Evolutionary conservation across 106 monocot species (phyloP).

Genomic region (Dioscorea zingiberensis): DNA sequence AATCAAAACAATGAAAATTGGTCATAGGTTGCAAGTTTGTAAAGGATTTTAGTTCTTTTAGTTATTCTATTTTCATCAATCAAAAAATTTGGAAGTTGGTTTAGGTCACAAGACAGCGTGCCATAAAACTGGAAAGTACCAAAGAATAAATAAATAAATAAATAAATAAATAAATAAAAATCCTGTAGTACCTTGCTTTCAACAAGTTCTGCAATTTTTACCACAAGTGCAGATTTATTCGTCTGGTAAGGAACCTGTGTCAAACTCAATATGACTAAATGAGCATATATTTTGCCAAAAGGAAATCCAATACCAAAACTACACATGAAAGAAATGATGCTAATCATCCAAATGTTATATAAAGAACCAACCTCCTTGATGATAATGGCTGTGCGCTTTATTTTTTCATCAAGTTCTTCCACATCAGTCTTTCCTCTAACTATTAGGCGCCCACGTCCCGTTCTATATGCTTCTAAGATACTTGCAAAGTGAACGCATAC

Average conservation of each 20-base stretch:
- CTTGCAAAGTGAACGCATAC: conserved; percentile 28
- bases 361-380: conserved; percentile 67
- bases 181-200: conserved; percentile 72
- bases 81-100: no score
- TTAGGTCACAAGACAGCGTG: neutral
- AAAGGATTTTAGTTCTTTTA: no score
- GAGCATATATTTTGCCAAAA: no score
- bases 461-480: conserved; percentile 93
- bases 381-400: conserved; percentile 66
- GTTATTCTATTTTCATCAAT: no score
- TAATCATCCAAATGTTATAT: conserved; percentile 1
- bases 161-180: neutral
- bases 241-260: conserved; percentile 92
- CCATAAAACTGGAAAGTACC: neutral
- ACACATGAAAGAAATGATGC: neutral
- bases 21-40: no score
- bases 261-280: conserved; percentile 6
- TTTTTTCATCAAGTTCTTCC: conserved; percentile 78
- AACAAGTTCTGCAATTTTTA: conserved; percentile 92
- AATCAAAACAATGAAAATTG: no score
- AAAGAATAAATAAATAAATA: neutral
- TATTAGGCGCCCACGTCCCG: conserved; percentile 82
- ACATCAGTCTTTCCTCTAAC: conserved; percentile 95
- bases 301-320: no score
- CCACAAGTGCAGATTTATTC: conserved; percentile 86